Base-by-base conservation (phyloP, 2,329 filamentous ascomycete species). In the Trichoderma hamatum region DNA sequence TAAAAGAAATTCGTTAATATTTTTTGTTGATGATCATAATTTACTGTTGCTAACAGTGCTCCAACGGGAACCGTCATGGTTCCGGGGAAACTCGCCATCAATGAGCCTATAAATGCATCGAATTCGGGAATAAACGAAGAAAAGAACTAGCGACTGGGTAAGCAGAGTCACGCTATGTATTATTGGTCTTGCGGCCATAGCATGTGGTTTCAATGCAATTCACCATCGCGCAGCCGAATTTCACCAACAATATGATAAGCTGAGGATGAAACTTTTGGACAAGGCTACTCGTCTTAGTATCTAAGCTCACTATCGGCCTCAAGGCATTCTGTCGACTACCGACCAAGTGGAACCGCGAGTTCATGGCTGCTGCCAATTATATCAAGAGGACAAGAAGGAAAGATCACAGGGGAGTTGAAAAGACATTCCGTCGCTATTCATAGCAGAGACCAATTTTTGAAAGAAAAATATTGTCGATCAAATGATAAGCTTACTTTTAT, bases 151-250 rank as follows among this genome's bases (percentile, higher is more conserved):
- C n/a, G 68, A 64, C 56, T 72, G 66, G 73, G 73, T 43, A 71
- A 73, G 68, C 71, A 74, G 75, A 26, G 72, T 73, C 43, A 76
- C 78, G 0, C 69, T 81, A 9, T 79, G 81, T n/a, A 76, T 81
- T 9, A 78, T 81, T 11, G 78, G 76, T 10, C 72, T 76, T 1
- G 76, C 74, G 76, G 55, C 79, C 65, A 76, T 64, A n/a, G 61
- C 26, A 2, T 16, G 19, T 1, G 61, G 54, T 36, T 32, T 64
- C n/a, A 28, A 24, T 16, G 19, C 61, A 4, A 11, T 61, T 21
- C 58, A 61, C 2, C 32, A 61, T 24, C n/a, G 16, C 5, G 13
- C 34, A 19, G 32, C 19, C 21, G 19, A 30, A 9, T 30, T 58
- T n/a, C 54, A 58, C 26, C n/a, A 34, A 30, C 9, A 58, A 2